Evolutionary conservation across 2,329 filamentous ascomycete species (phyloP).

Genomic region (Diaporthe sp.): DNA sequence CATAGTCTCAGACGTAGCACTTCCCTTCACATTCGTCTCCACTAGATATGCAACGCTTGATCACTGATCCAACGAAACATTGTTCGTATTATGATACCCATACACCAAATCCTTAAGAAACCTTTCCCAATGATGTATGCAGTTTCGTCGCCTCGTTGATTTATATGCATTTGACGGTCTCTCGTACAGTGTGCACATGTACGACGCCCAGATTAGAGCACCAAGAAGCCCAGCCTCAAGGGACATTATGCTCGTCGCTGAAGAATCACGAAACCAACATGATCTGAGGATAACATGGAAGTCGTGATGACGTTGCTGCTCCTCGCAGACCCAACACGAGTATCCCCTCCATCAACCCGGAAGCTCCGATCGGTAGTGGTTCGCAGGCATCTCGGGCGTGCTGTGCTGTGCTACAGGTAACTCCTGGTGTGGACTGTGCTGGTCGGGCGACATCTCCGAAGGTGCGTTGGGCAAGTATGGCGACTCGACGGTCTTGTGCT

Average conservation of each 20-base stretch:
- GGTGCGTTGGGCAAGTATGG: neutral
- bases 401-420: neutral
- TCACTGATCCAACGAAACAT: neutral
- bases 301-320: neutral
- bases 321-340: neutral
- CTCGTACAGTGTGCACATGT: neutral
- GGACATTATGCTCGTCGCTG: neutral
- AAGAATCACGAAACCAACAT: no score
- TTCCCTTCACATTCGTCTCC: rapidly evolving
- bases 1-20: neutral
- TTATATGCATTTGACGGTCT: neutral
- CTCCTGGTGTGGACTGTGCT: neutral
- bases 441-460: neutral
- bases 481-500: neutral
- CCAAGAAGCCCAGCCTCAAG: neutral
- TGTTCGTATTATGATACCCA: neutral
- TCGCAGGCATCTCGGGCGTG: neutral
- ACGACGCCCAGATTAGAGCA: neutral
- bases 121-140: neutral
- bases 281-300: neutral
- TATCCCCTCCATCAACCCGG: neutral
- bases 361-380: neutral
- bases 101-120: neutral
- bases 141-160: neutral
- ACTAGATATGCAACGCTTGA: neutral